These are phyloP conservation scores for Fusarium mundagurra DNA, from an alignment of 2,329 filamentous ascomycete species.

Conservation along the genomic window DNA sequence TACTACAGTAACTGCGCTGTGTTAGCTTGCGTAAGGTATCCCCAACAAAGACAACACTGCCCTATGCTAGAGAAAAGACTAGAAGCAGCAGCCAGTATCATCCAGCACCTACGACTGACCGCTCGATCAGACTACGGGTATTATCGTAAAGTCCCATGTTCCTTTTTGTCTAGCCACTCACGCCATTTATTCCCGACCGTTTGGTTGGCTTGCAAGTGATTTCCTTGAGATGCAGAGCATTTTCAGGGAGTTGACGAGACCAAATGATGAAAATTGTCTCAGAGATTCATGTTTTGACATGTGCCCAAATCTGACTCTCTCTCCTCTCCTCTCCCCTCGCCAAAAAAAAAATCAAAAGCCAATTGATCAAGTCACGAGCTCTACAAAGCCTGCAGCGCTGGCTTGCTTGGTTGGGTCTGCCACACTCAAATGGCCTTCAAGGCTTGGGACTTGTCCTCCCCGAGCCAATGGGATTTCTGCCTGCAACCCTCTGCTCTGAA, in stretches of 20 bases:
- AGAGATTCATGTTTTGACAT: constrained; percentile 9
- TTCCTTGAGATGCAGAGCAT: neutral
- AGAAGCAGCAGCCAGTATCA: neutral
- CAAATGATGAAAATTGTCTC: constrained; percentile 1
- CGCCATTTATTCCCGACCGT: neutral
- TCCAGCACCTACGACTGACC: constrained; percentile 5
- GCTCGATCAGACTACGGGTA: constrained; percentile 18
- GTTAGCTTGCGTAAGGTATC: neutral
- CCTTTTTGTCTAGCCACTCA: constrained; percentile 9
- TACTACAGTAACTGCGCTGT: neutral
- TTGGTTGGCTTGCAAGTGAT: neutral
- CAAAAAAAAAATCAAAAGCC: constrained; percentile 6
- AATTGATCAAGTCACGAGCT: constrained; percentile 31
- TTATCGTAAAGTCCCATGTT: constrained; percentile 17
- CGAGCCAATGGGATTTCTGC: constrained; percentile 16
- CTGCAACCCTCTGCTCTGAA: constrained; percentile 16
- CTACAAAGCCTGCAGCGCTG: constrained; percentile 22
- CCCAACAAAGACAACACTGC: constrained; percentile 16
- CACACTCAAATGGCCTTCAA: constrained; percentile 8
- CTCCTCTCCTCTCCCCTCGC: neutral
- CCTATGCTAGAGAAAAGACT: constrained; percentile 6
- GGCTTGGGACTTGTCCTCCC: constrained; percentile 12
- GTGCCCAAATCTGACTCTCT: constrained; percentile 1
- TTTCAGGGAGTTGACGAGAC: neutral
- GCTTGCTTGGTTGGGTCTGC: constrained; percentile 14